Base-by-base conservation (phyloP, 129 eudicot genomes). In the Heracleum sosnowskyi region DNA sequence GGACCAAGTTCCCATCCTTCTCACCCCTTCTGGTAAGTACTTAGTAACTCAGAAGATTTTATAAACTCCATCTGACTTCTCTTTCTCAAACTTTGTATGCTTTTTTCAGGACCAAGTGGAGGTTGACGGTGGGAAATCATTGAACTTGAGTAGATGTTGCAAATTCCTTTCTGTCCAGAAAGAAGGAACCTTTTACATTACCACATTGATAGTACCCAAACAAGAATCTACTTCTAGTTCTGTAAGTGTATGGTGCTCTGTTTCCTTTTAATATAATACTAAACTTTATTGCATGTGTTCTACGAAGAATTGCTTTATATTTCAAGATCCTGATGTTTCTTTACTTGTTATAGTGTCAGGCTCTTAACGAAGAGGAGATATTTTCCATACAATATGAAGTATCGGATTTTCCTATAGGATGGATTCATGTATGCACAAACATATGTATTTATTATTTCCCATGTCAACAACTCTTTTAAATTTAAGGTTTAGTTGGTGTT, bases 61-160 rank as follows among this genome's bases (percentile, higher is more conserved):
- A 44, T 31, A 33, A 16, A 45, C 40, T 29, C 41, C 76, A 34
- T 44, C 51, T 34, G 20, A 2, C 34, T 62, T 33, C 37, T 2
- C 40, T n/a, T n/a, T 46, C 24, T 84, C 64, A 77, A 35, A 74
- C 46, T 24, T 34, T 72, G 11, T 55, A 29, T 70, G 6, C 69
- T 80, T 64, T 73, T 86, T 63, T 73, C 84, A 93, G 98, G 87
- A 86, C 87, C 96, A 93, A 88, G 97, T 93, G 79, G 91, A 91
- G 82, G 87, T 84, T 81, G 98, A 91, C 81, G 97, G 98, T 47
- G 97, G 97, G 18, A 93, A 91, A 82, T 87, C 97, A 10, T 77
- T 93, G 83, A 93, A 93, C 89, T 83, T 93, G 84, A 89, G 92
- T 81, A 93, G n/a, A n/a, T n/a, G n/a, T n/a, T n/a, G n/a, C n/a